phyloP scores from a whole-genome alignment of 805 yeast species.

The Nakazawaea ishiwadae region DNA sequence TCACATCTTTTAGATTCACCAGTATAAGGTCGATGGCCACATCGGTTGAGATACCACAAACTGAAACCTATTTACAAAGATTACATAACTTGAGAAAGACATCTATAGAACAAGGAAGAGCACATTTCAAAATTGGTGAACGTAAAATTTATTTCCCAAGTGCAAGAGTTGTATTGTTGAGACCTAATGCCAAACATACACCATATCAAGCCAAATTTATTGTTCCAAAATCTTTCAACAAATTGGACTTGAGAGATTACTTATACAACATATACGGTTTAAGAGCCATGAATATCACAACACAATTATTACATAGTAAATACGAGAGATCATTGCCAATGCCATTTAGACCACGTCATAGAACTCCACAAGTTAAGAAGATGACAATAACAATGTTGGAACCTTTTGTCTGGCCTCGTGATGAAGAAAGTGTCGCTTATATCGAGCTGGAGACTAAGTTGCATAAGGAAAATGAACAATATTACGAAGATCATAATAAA shows the following conservation, averaged over 20 bases:
- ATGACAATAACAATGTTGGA: conserved; percentile 96
- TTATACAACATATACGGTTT: conserved; percentile 86
- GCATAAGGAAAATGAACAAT: conserved; percentile 43
- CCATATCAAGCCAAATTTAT: conserved; percentile 96
- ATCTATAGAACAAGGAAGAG: conserved; percentile 54
- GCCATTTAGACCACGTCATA: conserved; percentile 59
- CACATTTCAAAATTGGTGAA: conserved; percentile 83
- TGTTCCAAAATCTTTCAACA: conserved; percentile 92
- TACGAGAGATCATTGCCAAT: conserved; percentile 53
- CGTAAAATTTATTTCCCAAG: conserved; percentile 77
- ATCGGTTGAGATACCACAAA: conserved; percentile 17
- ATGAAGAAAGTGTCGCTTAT: conserved; percentile 27
- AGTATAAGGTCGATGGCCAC: conserved; percentile 28
- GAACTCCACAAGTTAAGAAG: conserved; percentile 80
- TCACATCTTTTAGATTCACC: too few relatives aligned
- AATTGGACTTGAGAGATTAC: conserved; percentile 91
- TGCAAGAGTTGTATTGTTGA: conserved; percentile 71
- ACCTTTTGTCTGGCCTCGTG: conserved; percentile 94
- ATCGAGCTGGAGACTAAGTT: conserved; percentile 26
- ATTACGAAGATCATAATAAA: conserved; percentile 44
- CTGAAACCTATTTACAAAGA: conserved; percentile 1
- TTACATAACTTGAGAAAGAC: conserved; percentile 33
- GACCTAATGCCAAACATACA: conserved; percentile 94
- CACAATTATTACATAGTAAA: conserved; percentile 73
- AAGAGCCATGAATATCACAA: conserved; percentile 83